phyloP scores from a whole-genome alignment of 148 eudicot species.

The Silene latifolia region DNA sequence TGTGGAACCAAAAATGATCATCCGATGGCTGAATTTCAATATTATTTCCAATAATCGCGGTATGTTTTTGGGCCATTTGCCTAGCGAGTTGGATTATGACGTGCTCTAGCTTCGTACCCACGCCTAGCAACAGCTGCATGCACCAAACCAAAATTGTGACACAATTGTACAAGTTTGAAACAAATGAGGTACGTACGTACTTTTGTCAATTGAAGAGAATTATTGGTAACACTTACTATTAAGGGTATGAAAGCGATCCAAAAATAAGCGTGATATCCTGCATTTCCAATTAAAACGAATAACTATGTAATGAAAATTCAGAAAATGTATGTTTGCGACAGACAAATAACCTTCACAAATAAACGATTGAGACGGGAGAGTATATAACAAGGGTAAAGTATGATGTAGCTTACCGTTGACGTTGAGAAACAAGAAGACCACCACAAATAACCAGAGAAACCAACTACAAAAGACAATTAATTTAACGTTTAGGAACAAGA shows the following conservation, averaged over 20 bases:
- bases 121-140: constrained; percentile 51
- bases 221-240: constrained; percentile 11
- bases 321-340: too few relatives aligned
- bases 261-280: constrained; percentile 32
- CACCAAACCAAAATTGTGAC: not conserved
- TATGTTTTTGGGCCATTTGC: constrained; percentile 62
- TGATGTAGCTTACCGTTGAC: constrained; percentile 25
- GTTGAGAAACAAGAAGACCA: constrained; percentile 26
- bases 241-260: constrained; percentile 32
- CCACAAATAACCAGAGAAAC: constrained; percentile 34
- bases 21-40: constrained; percentile 64
- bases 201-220: too few relatives aligned
- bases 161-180: not conserved
- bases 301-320: not conserved
- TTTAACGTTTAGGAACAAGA: too few relatives aligned
- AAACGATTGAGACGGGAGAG: too few relatives aligned
- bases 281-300: not conserved
- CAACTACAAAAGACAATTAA: constrained; percentile 20
- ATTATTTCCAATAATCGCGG: constrained; percentile 46
- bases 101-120: constrained; percentile 82
- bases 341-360: too few relatives aligned
- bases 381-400: too few relatives aligned
- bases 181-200: too few relatives aligned
- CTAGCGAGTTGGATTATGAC: constrained; percentile 59
- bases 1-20: constrained; percentile 62